These are phyloP conservation scores for Saksenaea vasiformis DNA, from an alignment of 371 early-diverging fungal species.

Conservation along the genomic window DNA sequence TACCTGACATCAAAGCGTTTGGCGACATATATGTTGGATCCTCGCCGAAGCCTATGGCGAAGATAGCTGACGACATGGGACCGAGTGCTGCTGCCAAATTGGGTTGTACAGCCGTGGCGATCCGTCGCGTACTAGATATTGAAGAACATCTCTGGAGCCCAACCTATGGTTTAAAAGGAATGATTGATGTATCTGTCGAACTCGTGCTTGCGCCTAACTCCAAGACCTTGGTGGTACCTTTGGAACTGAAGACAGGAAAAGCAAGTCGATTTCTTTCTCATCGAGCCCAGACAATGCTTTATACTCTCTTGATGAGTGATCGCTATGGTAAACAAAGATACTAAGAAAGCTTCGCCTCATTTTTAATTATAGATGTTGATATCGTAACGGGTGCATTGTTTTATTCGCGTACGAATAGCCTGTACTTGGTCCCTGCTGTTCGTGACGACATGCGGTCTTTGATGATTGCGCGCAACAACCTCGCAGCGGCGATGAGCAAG, in stretches of 20 bases:
- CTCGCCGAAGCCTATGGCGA: conserved; percentile 20
- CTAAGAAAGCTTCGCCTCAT: neutral
- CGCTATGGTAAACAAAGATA: conserved; percentile 63
- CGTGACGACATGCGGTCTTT: conserved; percentile 72
- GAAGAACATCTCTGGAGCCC: conserved; percentile 95
- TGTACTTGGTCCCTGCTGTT: conserved; percentile 61
- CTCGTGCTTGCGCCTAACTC: conserved; percentile 35
- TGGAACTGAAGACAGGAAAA: conserved; percentile 92
- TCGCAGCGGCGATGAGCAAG: conserved; percentile 56
- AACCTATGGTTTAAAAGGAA: conserved; percentile 91
- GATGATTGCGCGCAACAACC: conserved; percentile 73
- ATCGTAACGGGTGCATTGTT: conserved; percentile 74
- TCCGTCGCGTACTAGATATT: conserved; percentile 78
- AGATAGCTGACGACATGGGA: conserved; percentile 23
- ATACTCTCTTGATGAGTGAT: conserved; percentile 86
- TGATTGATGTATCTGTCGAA: conserved; percentile 81
- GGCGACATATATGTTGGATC: conserved; percentile 13
- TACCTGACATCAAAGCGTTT: conserved; percentile 30
- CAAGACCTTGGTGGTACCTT: conserved; percentile 61
- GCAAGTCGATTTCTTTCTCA: conserved; percentile 60
- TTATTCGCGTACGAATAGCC: conserved; percentile 69
- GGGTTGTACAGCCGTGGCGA: conserved; percentile 41
- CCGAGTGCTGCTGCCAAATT: conserved; percentile 8
- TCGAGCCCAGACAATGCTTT: conserved; percentile 85
- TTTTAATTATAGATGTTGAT: conserved; percentile 50